Evolutionary conservation across 208 protist species (phyloP), one percentile per base, ranked within the genome.

Genomic region (Leishmania guyanensis): DNA sequence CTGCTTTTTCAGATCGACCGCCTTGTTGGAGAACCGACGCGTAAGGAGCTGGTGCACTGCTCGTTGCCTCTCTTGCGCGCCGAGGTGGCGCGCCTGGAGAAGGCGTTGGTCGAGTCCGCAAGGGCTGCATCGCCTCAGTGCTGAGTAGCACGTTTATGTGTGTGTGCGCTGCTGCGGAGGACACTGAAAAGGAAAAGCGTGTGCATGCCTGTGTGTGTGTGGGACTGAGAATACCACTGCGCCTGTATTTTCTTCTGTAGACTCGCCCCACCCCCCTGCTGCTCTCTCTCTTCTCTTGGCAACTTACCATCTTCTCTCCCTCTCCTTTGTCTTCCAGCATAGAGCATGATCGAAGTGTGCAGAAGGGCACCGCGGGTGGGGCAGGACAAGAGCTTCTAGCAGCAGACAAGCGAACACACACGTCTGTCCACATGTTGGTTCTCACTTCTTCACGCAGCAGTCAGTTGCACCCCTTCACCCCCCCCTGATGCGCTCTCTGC

Each of bases 41-140:
- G 84, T 9, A 77, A 77, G 48, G 72, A 88, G 36, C 51, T 93
- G 74, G 48, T 84, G 22, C 56, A 69, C 76, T 84, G 62, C 62
- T 82, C 87, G 26, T 84, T 93, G 69, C 73, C 82, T 2, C 3
- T 75, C 8, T 56, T 95, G 53, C 80, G 87, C 46, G 79, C 56
- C 43, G 85, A 92, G 82, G 90, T 95, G 58, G 72, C 85, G 60
- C 81, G 82, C 26, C 82, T 93, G n/a, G 89, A 93, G 66, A 65
- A 66, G 58, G 75, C 75, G 71, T n/a, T 92, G 69, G 73, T 60
- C 36, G 33, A n/a, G 26, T 17, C 58, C 58, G 10, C 8, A n/a
- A 22, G 33, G 8, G 12, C 54, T 33, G 29, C 74, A 14, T 22
- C 20, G 29, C 17, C 69, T 78, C 33, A 73, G 3, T 10, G 8